Percentiles rank a stretch among this genome's conserved stretches.
Conservation (phyloP, 805 yeast genomes). For the Maudiozyma serrabonitensis region DNA sequence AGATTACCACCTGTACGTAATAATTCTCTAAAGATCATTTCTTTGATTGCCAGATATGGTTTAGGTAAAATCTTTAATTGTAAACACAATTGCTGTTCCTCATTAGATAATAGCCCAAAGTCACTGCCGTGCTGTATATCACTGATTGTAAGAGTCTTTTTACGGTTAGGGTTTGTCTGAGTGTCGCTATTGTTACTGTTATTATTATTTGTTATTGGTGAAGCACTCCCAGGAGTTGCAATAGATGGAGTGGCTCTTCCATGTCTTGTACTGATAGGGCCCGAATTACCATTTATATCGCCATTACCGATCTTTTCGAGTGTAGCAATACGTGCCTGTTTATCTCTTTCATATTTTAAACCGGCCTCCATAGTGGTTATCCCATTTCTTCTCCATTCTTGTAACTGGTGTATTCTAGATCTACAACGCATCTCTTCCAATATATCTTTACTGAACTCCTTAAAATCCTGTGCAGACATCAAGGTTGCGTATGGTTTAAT, state of each 20-base stretch:
- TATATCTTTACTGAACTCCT: conserved; percentile 61
- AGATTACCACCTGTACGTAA: conserved; percentile 74
- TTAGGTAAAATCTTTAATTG: conserved; percentile 81
- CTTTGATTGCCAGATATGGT: conserved; percentile 88
- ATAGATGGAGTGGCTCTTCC: conserved; percentile 22
- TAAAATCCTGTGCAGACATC: conserved; percentile 74
- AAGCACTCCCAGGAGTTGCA: conserved; percentile 19
- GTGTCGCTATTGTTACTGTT: conserved; percentile 19
- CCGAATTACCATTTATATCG: conserved; percentile 14
- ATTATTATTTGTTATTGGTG: conserved; percentile 20
- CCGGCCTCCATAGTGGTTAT: conserved; percentile 79
- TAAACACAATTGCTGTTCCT: conserved; percentile 79
- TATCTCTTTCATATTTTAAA: conserved; percentile 78
- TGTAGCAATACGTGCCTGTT: conserved; percentile 53
- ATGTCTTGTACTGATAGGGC: conserved; percentile 16
- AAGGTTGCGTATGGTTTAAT: conserved; percentile 75
- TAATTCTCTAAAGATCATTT: conserved; percentile 77
- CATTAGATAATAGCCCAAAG: conserved; percentile 71
- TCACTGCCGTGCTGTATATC: conserved; percentile 77
- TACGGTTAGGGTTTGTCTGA: conserved; percentile 11
- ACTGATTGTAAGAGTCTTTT: conserved; percentile 39
- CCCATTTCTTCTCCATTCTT: conserved; percentile 89
- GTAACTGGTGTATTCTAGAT: conserved; percentile 76
- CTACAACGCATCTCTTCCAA: conserved; percentile 71
- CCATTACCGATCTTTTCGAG: conserved; percentile 42